A percentile compares a stretch with the other conserved stretches of the same genome.
Evolutionary conservation across 129 eudicot species (phyloP).

Genomic region (Kitagawia praeruptora): DNA sequence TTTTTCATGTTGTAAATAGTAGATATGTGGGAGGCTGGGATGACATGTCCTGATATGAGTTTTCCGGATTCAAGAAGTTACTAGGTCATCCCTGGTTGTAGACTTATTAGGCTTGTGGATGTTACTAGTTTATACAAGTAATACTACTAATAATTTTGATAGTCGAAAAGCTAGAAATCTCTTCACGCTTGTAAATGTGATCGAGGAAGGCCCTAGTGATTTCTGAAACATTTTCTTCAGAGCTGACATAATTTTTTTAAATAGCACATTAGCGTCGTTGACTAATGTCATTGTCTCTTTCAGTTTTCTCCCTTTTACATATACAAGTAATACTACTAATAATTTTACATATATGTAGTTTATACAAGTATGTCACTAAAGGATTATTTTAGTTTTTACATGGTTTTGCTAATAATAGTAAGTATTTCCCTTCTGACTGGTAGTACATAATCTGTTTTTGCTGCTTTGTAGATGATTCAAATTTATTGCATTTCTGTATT

Average conservation of each 20-base stretch:
- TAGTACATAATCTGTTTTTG: no score
- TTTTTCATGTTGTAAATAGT: conserved; percentile 23
- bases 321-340: no score
- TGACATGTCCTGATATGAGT: background rate
- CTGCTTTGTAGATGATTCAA: no score
- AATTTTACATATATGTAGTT: no score
- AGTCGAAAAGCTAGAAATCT: background rate
- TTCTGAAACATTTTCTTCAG: background rate
- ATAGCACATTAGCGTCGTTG: background rate
- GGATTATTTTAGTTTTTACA: no score
- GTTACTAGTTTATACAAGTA: background rate
- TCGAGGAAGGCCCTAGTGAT: background rate
- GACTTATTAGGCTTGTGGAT: background rate
- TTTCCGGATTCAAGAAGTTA: background rate
- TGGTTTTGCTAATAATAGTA: no score
- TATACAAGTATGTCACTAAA: no score
- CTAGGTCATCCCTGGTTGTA: background rate
- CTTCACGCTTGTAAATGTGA: background rate
- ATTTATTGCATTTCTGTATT: no score
- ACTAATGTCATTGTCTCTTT: background rate
- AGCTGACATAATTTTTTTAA: background rate
- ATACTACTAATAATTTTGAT: background rate
- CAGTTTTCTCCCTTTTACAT: no score
- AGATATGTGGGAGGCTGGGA: conserved; percentile 5
- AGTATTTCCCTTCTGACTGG: no score